Evolutionary conservation across 345 rosid species (phyloP).

Genomic region (Brassica napus): Da-Ae NC_063441.1:16191501-16192000

Average conservation of each 20-base stretch:
- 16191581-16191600: neutral
- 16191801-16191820: slow-evolving; percentile 35
- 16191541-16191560: neutral
- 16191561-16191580: neutral
- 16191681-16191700: neutral
- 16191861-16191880: slow-evolving; percentile 38
- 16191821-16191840: slow-evolving; percentile 32
- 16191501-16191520: neutral
- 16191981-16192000: slow-evolving; percentile 21
- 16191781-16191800: slow-evolving; percentile 37
- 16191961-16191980: neutral
- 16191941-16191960: neutral
- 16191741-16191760: slow-evolving; percentile 33
- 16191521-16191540: neutral
- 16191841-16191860: slow-evolving; percentile 27
- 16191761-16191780: slow-evolving; percentile 28
- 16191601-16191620: neutral
- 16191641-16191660: neutral
- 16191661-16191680: neutral
- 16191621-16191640: neutral
- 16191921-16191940: neutral
- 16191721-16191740: slow-evolving; percentile 31
- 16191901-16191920: neutral
- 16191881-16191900: slow-evolving; percentile 28
- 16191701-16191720: slow-evolving; percentile 38